phyloP scores from a whole-genome alignment of 2,329 filamentous ascomycete species.

The Fusarium circinatum region DNA sequence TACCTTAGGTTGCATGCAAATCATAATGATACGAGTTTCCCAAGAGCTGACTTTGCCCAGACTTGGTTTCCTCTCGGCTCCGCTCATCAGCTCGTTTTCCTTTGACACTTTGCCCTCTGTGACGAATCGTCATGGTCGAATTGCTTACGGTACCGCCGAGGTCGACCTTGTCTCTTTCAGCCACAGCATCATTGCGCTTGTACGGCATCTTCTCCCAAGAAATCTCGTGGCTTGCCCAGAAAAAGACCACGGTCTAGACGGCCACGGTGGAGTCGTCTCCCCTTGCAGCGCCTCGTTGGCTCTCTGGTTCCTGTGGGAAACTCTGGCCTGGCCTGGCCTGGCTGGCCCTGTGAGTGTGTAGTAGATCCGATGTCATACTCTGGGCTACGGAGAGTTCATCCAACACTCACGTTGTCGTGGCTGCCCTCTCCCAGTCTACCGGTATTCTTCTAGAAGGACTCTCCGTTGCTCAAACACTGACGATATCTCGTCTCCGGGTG shows the following conservation, averaged over 20 bases:
- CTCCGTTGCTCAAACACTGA: conserved; percentile 16
- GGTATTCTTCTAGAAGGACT: conserved; percentile 33
- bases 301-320: neutral
- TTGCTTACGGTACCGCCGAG: conserved; percentile 25
- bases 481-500: neutral
- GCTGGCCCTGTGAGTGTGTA: neutral
- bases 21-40: conserved; percentile 13
- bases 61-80: neutral
- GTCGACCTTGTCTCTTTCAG: conserved; percentile 7
- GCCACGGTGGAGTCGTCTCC: conserved; percentile 13
- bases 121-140: conserved; percentile 9
- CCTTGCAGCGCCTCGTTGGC: conserved; percentile 25
- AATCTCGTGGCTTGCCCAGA: conserved; percentile 32
- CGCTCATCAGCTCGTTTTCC: conserved; percentile 21
- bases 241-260: conserved; percentile 20
- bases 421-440: conserved; percentile 5
- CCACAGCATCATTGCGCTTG: conserved; percentile 29
- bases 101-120: neutral
- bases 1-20: conserved; percentile 21
- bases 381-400: conserved; percentile 27
- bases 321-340: neutral
- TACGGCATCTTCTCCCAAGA: conserved; percentile 1
- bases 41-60: neutral
- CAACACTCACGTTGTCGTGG: conserved; percentile 7
- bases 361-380: neutral